Base-by-base conservation (phyloP, 2,329 filamentous ascomycete genomes). In the Zymoseptoria pseudotritici region DNA sequence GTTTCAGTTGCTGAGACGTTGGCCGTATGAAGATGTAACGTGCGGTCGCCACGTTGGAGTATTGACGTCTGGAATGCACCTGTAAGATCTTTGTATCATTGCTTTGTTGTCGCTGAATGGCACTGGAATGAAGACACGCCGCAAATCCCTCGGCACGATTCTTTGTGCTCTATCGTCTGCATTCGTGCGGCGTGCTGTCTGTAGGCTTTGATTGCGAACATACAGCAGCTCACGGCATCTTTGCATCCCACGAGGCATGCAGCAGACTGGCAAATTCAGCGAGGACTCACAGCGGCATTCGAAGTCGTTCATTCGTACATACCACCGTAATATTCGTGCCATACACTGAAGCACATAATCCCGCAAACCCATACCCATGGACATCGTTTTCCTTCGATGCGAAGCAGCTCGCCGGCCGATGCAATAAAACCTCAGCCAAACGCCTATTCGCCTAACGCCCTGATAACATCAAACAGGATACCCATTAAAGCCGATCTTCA, bases 401-500 rank as follows among this genome's bases (percentile, higher is more conserved):
- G 54, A 49, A 24, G 36, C 36, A 46, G 36, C 36, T 46, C 36
- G 36, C 36, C 36, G 13, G 36, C 36, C 36, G 36, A 46, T 46
- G 36, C 36, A 46, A 46, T 46, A 46, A 46, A 46, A 46, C 13
- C 13, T 46, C 51, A n/a, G n/a, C 20, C 58, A 59, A 66, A 69
- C 66, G 63, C 66, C 67, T 67, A 72, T 70, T 72, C 70, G 67
- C 70, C 70, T 55, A 71, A 72, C 69, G 70, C 70, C 70, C 69
- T 59, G 61, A 71, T 66, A 56, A 71, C 68, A 63, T 70, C 67
- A 80, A 67, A 80, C 78, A 52, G 79, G 79, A 71, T 79, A 79
- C 62, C 79, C 79, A 55, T 74, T 73, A 64, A 79, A 78, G 31
- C 78, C 78, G 58, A 81, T 78, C 69, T 75, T 77, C 59, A 80